These are phyloP conservation scores for Lanzia echinophila DNA, from an alignment of 2,329 filamentous ascomycete genomes.

Conservation along the genomic window DNA sequence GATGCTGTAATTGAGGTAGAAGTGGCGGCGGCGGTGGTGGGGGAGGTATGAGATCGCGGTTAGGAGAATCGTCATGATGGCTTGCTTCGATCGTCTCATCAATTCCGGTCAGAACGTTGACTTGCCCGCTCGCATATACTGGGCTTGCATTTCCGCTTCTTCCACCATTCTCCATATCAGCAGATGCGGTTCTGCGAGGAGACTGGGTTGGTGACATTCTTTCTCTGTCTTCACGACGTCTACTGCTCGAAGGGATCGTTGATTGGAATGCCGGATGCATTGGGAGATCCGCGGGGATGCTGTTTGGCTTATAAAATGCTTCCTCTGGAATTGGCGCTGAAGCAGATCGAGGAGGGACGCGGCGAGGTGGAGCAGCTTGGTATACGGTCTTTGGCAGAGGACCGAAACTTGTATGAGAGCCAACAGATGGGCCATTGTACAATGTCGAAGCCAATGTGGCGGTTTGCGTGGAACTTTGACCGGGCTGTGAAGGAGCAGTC, in stretches of 20 bases:
- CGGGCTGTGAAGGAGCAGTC: constrained; percentile 11
- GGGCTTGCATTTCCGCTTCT: constrained; percentile 24
- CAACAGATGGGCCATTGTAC: constrained; percentile 22
- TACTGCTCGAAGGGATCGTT: constrained; percentile 31
- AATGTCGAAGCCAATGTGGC: neutral
- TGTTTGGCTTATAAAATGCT: constrained; percentile 28
- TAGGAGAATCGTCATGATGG: constrained; percentile 37
- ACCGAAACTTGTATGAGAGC: constrained; percentile 24
- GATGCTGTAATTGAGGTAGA: constrained; percentile 56
- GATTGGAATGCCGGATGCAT: constrained; percentile 39
- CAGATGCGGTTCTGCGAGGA: constrained; percentile 28
- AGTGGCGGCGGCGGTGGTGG: constrained; percentile 46
- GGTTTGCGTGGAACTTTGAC: neutral
- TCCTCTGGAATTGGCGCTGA: constrained; percentile 52
- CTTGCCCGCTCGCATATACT: constrained; percentile 18
- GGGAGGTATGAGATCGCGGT: constrained; percentile 44
- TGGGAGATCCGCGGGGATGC: constrained; percentile 30
- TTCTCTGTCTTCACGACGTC: constrained; percentile 21
- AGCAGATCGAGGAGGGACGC: constrained; percentile 49
- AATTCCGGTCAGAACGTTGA: constrained; percentile 37
- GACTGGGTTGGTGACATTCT: constrained; percentile 16
- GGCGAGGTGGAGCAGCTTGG: constrained; percentile 40
- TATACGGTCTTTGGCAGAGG: constrained; percentile 31
- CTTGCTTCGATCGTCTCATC: constrained; percentile 38
- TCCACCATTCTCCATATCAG: constrained; percentile 20